Evolutionary conservation across 1,284 basidiomycete genomes (phyloP), one percentile per base, ranked within the genome.

Genomic region (Schizophyllum amplum): DNA sequence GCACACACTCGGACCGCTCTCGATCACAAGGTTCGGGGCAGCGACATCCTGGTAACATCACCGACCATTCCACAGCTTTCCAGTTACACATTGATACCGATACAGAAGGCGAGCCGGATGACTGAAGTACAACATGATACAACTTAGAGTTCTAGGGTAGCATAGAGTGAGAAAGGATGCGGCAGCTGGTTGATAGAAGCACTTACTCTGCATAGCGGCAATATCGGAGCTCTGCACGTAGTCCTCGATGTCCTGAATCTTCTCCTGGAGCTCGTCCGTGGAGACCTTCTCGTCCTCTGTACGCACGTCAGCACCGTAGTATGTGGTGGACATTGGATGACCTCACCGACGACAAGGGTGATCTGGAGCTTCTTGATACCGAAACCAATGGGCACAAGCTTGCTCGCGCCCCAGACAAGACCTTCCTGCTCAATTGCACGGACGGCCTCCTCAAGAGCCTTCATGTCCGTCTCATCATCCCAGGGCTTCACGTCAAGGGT

Each of bases 381-480:
- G 72, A 89, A 98, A 61, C 96, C 97, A 68, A 99, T 86, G 58
- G 96, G 81, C 60, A 98, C 94, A 57, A 96, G 80, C 76, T 92
- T 94, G 77, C 86, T 88, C 55, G 82, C 80, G 72, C 94, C 94
- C 96, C 97, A 99, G 55, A 98, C 83, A 62, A 99, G 87, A 70
- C 97, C 96, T 59, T 92, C 89, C 79, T 84, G 78, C 73, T 94
- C 84, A 68, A 99, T 87, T 25, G 88, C 86, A 63, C 96, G 88
- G 57, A 99, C 94, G 49, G 78, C 67, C 48, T 80, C 74, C 76
- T 99, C 96, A 65, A 99, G 81, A 57, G 77, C 88, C 55, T 71
- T 81, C 93, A 99, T 94, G 77, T 98, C 92, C 60, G 96, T 99
- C 80, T 98, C 94, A 72, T 98, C 95, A 72, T 99, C 96, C 96